Conservation (phyloP, 192 early-diverging fungal species). For the Rhizoclosmatium globosum region DNA sequence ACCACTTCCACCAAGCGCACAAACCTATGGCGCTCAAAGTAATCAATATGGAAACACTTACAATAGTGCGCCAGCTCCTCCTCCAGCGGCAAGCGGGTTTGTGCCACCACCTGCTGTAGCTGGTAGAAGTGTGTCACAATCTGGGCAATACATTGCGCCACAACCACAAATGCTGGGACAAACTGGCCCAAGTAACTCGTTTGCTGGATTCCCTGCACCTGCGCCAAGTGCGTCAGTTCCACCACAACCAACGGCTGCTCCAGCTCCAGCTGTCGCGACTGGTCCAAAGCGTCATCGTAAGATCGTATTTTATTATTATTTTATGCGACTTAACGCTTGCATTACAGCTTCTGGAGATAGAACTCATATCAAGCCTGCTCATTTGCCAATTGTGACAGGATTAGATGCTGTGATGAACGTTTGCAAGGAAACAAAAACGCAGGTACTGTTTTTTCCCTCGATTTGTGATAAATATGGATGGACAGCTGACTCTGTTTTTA, state of each 20-base stretch:
- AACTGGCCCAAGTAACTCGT: constrained; percentile 20
- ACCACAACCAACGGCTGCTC: constrained; percentile 38
- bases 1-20: constrained; percentile 17
- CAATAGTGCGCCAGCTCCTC: constrained; percentile 37
- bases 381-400: constrained; percentile 68
- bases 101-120: constrained; percentile 52
- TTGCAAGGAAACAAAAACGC: constrained; percentile 27
- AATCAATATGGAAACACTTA: constrained; percentile 42
- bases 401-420: constrained; percentile 31
- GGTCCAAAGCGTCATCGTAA: constrained; percentile 60
- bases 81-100: constrained; percentile 42
- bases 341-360: constrained; percentile 79
- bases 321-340: neutral
- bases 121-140: constrained; percentile 24
- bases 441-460: constrained; percentile 3
- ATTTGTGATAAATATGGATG: too few relatives aligned
- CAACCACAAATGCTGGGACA: constrained; percentile 36
- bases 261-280: constrained; percentile 14
- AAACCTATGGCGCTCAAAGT: constrained; percentile 20
- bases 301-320: constrained; percentile 30
- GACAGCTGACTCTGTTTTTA: neutral
- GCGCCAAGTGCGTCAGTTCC: constrained; percentile 27
- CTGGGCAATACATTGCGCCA: constrained; percentile 32
- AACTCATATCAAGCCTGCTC: constrained; percentile 78
- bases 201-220: constrained; percentile 20